phyloP scores from a whole-genome alignment of 306 rosid species.

The Dalbergia cultrata region DNA sequence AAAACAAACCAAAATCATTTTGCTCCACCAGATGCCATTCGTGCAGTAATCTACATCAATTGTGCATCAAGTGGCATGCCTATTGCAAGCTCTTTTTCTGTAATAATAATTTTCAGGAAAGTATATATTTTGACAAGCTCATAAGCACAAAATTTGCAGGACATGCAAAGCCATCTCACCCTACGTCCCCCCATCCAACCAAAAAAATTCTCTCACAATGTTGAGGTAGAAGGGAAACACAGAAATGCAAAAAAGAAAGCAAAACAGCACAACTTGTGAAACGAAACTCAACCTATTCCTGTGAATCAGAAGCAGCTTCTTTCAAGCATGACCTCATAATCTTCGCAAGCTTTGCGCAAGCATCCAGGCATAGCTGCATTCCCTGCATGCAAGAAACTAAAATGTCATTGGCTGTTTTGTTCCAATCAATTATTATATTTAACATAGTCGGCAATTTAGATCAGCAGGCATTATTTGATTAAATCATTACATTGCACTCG shows the following conservation, averaged over 20 bases:
- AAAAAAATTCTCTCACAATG: conserved; percentile 35
- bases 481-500: conserved; percentile 19
- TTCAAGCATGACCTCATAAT: conserved; percentile 87
- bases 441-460: conserved; percentile 3
- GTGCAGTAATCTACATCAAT: background rate
- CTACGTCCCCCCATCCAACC: conserved; percentile 19
- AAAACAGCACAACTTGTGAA: conserved; percentile 29
- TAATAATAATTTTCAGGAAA: conserved; percentile 10
- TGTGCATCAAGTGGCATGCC: conserved; percentile 9
- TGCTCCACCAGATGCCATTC: background rate
- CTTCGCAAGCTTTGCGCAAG: conserved; percentile 83
- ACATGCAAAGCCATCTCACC: conserved; percentile 26
- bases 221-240: conserved; percentile 8
- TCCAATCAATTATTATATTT: conserved; percentile 4
- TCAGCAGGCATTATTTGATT: background rate
- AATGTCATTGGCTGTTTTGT: conserved; percentile 28
- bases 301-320: conserved; percentile 63
- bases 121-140: conserved; percentile 38
- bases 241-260: background rate
- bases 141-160: conserved; percentile 54
- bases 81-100: conserved; percentile 14
- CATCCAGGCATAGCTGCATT: conserved; percentile 91
- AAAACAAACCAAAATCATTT: conserved; percentile 7
- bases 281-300: conserved; percentile 54
- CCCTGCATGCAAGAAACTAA: conserved; percentile 62